Conservation (phyloP, 305 asterid species). For the Solanum hybrid region DNA sequence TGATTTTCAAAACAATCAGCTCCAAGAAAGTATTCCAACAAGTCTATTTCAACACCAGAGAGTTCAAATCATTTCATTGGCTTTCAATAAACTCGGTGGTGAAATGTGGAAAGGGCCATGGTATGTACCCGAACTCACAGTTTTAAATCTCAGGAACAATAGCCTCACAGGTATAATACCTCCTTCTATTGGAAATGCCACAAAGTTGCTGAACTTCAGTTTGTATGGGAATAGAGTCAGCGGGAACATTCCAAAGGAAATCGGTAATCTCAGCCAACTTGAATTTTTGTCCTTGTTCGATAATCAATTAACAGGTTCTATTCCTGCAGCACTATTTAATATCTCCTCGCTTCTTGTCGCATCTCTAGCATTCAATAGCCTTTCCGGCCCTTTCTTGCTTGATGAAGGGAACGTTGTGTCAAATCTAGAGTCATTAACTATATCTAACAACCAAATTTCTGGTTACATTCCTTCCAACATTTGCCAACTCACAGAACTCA, state of each 20-base stretch:
- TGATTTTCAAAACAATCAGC: not conserved
- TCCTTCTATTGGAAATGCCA: not conserved
- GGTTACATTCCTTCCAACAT: not conserved
- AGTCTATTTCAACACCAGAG: conserved; percentile 5
- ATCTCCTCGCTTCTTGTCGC: not conserved
- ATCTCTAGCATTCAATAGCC: not conserved
- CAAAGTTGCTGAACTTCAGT: not conserved
- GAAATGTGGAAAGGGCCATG: conserved; percentile 1
- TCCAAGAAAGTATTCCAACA: conserved; percentile 3
- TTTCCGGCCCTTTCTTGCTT: not conserved
- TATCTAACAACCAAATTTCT: not conserved
- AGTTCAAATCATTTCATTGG: conserved; percentile 6
- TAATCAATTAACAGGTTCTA: not conserved
- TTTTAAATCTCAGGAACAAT: conserved; percentile 7
- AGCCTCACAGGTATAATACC: conserved; percentile 3
- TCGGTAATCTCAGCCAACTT: conserved; percentile 6
- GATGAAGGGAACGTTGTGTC: not conserved
- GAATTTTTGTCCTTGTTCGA: not conserved
- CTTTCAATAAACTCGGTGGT: conserved; percentile 7
- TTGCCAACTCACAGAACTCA: not conserved
- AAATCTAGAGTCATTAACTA: not conserved
- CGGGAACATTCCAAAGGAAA: conserved; percentile 1
- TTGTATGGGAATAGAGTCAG: not conserved
- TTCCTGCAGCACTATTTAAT: not conserved
- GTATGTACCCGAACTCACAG: conserved; percentile 6